Base-by-base conservation (phyloP, 2,329 filamentous ascomycete species). In the Aspergillus pseudoviridinutans region DNA sequence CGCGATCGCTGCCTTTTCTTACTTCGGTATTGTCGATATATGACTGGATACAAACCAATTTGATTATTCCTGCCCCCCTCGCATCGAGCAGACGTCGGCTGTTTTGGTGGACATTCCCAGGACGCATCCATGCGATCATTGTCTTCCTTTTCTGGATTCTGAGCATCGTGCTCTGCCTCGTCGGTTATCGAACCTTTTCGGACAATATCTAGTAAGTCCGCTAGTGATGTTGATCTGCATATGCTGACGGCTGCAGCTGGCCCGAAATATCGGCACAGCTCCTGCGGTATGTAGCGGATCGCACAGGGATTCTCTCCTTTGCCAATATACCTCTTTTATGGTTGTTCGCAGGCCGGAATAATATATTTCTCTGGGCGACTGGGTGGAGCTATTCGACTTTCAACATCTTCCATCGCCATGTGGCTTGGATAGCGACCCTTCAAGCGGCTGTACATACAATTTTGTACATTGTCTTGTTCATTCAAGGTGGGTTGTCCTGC, bases 341-440 rank as follows among this genome's bases (percentile, higher is more conserved):
- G 85, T 70, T 89, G 0, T 89, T 90, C 61, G 84, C 82, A 0
- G 83, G 84, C 66, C 78, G 87, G 9, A 90, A 90, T 60, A 88
- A 90, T 53, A 65, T 86, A 0, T 78, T 89, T 17, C 75, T 88
- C 55, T 87, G 84, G 84, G 67, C 85, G 0, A 89, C 87, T 0
- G 87, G 87, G 0, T 90, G 87, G 86, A 84, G 83, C 10, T 89
- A 87, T 67, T 79, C 80, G 1, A 85, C 84, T 0, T 89, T 85
- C 65, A 89, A 84, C 62, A 80, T 84, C 44, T 88, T 89, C 53
- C 87, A 90, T 69, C 82, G 87, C 0, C 86, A 85, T 78, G 78
- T 87, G 3, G 87, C 87, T 0, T 78, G 87, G 20, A 77, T 88
- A 2, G 80, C 85, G 5, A 86, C 86, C 0, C 56, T 85, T 0